These are phyloP conservation scores for Solanum bukasovii DNA, from an alignment of 257 asterid genomes.

Conservation along the genomic window DNA sequence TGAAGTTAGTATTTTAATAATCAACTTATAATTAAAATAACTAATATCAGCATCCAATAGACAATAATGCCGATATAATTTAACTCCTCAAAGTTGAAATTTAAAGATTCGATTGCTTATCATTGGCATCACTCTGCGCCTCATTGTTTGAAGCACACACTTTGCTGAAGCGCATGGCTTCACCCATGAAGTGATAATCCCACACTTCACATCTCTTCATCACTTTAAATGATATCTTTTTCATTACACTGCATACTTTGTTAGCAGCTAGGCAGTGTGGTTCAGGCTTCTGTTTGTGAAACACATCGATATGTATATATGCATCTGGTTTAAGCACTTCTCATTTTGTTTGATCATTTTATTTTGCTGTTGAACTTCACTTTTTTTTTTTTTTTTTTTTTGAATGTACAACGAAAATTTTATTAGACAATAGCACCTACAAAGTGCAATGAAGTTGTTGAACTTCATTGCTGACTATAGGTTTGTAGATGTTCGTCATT, in stretches of 20 bases:
- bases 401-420: not conserved
- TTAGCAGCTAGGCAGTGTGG: not conserved
- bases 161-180: not conserved
- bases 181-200: not conserved
- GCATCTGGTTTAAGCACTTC: not conserved
- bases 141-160: not conserved
- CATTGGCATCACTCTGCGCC: not conserved
- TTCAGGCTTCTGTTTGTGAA: not conserved
- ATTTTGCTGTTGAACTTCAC: not conserved
- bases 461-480: not conserved
- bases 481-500: not conserved
- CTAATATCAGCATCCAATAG: not conserved
- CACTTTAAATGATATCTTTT: not conserved
- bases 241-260: not conserved
- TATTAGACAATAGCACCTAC: not conserved
- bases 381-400: not conserved
- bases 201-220: not conserved
- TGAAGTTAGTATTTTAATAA: not conserved
- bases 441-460: not conserved
- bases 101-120: not conserved
- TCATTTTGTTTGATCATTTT: not conserved
- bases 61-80: not conserved
- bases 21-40: not conserved
- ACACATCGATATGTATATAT: not conserved
- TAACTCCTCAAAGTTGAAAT: not conserved